Conservation (phyloP, 2,329 filamentous ascomycete genomes). For the Aspergillus carbonarius region DNA sequence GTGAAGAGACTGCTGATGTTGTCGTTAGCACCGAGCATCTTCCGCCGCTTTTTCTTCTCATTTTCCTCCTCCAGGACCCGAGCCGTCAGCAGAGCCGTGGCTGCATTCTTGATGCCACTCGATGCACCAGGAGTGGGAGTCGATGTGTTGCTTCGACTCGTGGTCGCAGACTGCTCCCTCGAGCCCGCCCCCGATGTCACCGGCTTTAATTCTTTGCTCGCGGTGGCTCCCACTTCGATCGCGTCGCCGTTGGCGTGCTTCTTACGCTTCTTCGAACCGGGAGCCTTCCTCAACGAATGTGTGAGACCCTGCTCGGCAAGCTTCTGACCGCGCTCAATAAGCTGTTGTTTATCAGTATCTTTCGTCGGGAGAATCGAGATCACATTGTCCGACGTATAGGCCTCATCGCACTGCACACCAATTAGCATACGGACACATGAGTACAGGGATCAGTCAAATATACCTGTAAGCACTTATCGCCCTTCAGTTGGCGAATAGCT, state of each 20-base stretch:
- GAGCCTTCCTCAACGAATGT: slow-evolving; percentile 82
- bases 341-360: slow-evolving; percentile 66
- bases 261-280: slow-evolving; percentile 69
- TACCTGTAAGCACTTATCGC: slow-evolving; percentile 60
- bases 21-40: slow-evolving; percentile 62
- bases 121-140: slow-evolving; percentile 35
- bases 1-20: slow-evolving; percentile 57
- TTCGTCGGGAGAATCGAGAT: slow-evolving; percentile 77
- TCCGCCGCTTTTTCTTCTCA: slow-evolving; percentile 74
- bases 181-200: not conserved
- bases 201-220: slow-evolving; percentile 34
- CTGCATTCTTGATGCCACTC: slow-evolving; percentile 78
- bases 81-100: slow-evolving; percentile 80
- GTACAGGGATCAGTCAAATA: slow-evolving; percentile 11
- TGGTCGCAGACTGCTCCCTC: slow-evolving; percentile 14
- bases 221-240: slow-evolving; percentile 36
- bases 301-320: slow-evolving; percentile 71
- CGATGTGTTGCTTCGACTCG: slow-evolving; percentile 30
- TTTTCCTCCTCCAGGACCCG: slow-evolving; percentile 87
- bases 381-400: slow-evolving; percentile 71
- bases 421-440: not conserved
- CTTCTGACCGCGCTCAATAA: slow-evolving; percentile 66
- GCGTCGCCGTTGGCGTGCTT: slow-evolving; percentile 56
- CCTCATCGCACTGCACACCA: slow-evolving; percentile 65
- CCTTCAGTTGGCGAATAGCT: slow-evolving; percentile 76